These are phyloP conservation scores for Pseudocercospora pini-densiflorae DNA, from an alignment of 2,329 filamentous ascomycete genomes.

Conservation along the genomic window DNA sequence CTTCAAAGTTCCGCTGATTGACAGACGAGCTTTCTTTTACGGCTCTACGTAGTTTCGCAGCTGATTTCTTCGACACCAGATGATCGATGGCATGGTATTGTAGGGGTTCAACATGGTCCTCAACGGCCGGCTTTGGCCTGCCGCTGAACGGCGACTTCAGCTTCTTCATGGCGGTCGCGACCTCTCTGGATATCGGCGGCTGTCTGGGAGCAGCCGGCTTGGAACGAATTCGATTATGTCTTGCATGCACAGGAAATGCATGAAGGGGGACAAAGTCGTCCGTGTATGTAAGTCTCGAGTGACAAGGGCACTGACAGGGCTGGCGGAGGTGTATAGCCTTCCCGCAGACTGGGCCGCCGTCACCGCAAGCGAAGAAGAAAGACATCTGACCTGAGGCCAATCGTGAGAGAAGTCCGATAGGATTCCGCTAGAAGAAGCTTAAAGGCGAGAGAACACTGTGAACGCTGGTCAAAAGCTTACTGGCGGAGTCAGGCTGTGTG, in stretches of 20 bases:
- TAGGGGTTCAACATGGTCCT: background rate
- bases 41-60: conserved; percentile 6
- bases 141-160: conserved; percentile 9
- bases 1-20: conserved; percentile 1
- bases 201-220: conserved; percentile 14
- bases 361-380: conserved; percentile 9
- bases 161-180: conserved; percentile 20
- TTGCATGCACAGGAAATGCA: conserved; percentile 4
- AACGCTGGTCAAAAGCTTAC: conserved; percentile 1
- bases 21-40: background rate
- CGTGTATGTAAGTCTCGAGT: conserved; percentile 1
- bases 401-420: conserved; percentile 4
- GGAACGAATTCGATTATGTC: conserved; percentile 7
- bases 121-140: background rate
- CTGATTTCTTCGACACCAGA: conserved; percentile 8
- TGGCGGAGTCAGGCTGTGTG: conserved; percentile 16
- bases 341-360: conserved; percentile 11
- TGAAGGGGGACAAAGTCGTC: background rate
- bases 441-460: conserved; percentile 5
- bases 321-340: conserved; percentile 10
- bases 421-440: conserved; percentile 4
- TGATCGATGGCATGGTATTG: background rate
- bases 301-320: conserved; percentile 8
- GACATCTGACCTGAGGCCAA: conserved; percentile 5
- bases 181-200: conserved; percentile 12